Base-by-base conservation (phyloP, 345 rosid genomes). In the Bruguiera gymnorhiza region DNA sequence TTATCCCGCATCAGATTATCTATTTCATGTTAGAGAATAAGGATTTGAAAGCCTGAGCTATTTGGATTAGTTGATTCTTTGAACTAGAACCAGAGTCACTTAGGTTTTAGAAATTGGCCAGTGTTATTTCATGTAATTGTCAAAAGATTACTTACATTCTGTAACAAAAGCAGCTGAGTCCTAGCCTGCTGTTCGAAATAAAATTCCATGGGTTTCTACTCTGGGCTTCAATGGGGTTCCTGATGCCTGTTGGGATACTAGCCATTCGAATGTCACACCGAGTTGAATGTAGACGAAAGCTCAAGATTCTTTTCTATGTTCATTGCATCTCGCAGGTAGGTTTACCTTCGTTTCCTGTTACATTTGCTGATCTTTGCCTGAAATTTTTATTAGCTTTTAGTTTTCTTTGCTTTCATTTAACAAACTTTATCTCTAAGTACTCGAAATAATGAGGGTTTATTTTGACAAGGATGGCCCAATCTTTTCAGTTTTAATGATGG, bases 171-270 rank as follows among this genome's bases (percentile, higher is more conserved):
- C 86, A 89, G 94, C 27, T 82, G 73, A 89, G 80, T 82, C 70
- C 84, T 31, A 75, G 77, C 57, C 82, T 89, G 75, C 62, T 78
- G 67, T 81, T 69, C 31, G 89, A 85, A 69, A 83, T 93, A 57
- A 75, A 75, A 67, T 71, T 89, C 46, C 98, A 93, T 73, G 98
- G 94, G 11, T 79, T 91, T 73, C 88, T 91, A 71, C 83, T 89
- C 23, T 93, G 98, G 98, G 86, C 72, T 69, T 93, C 98, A 62
- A 81, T 91, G 80, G 98, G 98, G 29, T 78, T 93, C 70, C 78
- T 93, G 68, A 86, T 84, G 87, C 98, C 98, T 63, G 57, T 86
- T 59, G 98, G 94, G 57, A 81, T 93, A 60, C 85, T 93, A 30
- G 68, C 82, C 27, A 80, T 89, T 72, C 85, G 97, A 79, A 80